phyloP scores from a whole-genome alignment of 2,329 filamentous ascomycete species.

The Phoma sp. region DNA sequence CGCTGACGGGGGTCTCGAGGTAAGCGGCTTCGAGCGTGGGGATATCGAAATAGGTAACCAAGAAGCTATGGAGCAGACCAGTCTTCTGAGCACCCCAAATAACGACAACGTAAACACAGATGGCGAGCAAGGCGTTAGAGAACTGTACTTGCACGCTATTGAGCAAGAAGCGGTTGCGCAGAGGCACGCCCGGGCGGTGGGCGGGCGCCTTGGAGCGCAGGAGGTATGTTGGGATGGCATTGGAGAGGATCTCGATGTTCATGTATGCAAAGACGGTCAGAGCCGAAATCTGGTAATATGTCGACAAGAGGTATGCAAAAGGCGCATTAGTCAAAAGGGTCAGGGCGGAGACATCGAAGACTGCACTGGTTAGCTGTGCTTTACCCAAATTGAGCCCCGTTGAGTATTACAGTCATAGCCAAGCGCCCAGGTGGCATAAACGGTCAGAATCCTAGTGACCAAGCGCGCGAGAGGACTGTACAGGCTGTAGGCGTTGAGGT shows the following conservation, averaged over 20 bases:
- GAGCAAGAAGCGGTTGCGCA: constrained; percentile 52
- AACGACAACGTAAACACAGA: constrained; percentile 75
- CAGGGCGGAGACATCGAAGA: constrained; percentile 52
- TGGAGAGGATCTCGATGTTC: constrained; percentile 70
- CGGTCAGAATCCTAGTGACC: constrained; percentile 66
- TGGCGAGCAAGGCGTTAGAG: constrained; percentile 71
- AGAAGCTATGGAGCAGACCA: constrained; percentile 68
- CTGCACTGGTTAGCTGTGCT: constrained; percentile 22
- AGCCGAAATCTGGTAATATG: constrained; percentile 75
- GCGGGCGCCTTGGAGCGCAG: constrained; percentile 70
- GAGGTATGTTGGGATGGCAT: constrained; percentile 75
- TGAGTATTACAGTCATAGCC: constrained; percentile 70
- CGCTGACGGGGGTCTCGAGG: constrained; percentile 58
- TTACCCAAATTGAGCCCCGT: background rate
- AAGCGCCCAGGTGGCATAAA: constrained; percentile 74
- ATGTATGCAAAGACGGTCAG: constrained; percentile 67
- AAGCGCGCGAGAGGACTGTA: constrained; percentile 58
- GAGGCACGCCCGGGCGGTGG: constrained; percentile 62
- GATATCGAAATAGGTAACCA: constrained; percentile 79
- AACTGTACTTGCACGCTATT: constrained; percentile 48
- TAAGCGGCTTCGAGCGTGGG: constrained; percentile 72
- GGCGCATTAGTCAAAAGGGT: constrained; percentile 74
- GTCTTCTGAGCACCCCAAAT: constrained; percentile 72
- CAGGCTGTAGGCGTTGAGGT: constrained; percentile 62
- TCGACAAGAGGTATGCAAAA: constrained; percentile 73